These are phyloP conservation scores for Castanospermum australe DNA, from an alignment of 306 rosid genomes.

Conservation along the genomic window DNA sequence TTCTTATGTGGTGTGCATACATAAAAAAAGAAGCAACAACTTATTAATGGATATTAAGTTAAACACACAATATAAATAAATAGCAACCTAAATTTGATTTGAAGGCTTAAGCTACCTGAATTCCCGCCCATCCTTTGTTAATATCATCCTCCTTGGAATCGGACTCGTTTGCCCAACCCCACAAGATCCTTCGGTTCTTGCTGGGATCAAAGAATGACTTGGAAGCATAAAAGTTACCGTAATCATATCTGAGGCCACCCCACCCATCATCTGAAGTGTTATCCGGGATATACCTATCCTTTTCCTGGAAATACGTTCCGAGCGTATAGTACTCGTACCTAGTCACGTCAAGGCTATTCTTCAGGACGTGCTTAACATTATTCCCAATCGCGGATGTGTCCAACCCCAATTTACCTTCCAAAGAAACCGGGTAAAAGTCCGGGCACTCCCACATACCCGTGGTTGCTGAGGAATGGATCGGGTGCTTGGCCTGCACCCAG, in stretches of 20 bases:
- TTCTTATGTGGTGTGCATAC: background rate
- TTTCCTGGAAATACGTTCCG: conserved; percentile 39
- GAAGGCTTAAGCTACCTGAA: conserved; percentile 52
- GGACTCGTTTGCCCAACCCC: conserved; percentile 98
- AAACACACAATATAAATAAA: background rate
- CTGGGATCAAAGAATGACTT: conserved; percentile 71
- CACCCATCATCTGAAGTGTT: conserved; percentile 59
- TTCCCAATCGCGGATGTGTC: conserved; percentile 42
- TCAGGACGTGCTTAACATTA: conserved; percentile 56
- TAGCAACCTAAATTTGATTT: background rate
- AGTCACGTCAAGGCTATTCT: conserved; percentile 70
- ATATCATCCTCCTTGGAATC: conserved; percentile 36
- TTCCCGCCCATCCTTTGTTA: conserved; percentile 87
- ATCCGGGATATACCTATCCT: conserved; percentile 60
- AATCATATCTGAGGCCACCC: conserved; percentile 80
- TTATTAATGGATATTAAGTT: too few species aligned
- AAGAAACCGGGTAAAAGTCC: conserved; percentile 65
- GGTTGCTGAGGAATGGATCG: conserved; percentile 43
- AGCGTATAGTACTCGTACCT: conserved; percentile 78
- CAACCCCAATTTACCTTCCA: conserved; percentile 37
- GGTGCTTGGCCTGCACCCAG: conserved; percentile 70
- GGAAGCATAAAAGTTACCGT: conserved; percentile 91
- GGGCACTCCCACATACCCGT: conserved; percentile 99
- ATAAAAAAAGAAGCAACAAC: too few species aligned
- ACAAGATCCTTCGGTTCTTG: conserved; percentile 59